Evolutionary conservation across 1,139 yeast genomes (phyloP).

Genomic region (Blastobotrys capitulatus): DNA sequence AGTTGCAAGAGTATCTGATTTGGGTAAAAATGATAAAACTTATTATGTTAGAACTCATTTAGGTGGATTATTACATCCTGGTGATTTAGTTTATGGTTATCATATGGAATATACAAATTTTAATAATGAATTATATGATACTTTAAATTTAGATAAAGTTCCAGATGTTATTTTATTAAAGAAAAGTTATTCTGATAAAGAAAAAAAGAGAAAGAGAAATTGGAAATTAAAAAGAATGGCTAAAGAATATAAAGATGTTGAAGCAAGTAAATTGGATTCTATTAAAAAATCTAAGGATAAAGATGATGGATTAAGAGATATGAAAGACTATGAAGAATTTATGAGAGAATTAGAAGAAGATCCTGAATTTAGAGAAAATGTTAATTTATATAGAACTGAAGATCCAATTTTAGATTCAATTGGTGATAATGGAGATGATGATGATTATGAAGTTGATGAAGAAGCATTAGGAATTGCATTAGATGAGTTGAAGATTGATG

Average conservation of each 20-base stretch:
- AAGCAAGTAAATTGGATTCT: slow-evolving; percentile 38
- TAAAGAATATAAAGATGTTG: slow-evolving; percentile 71
- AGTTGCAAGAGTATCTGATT: slow-evolving; percentile 80
- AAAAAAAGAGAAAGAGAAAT: slow-evolving; percentile 61
- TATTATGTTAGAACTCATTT: slow-evolving; percentile 85
- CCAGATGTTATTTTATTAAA: slow-evolving; percentile 90
- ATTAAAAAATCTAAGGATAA: slow-evolving; percentile 53
- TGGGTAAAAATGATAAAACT: slow-evolving; percentile 78
- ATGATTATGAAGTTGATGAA: slow-evolving; percentile 36
- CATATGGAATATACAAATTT: slow-evolving; percentile 77
- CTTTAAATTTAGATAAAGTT: slow-evolving; percentile 46
- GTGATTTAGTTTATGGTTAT: slow-evolving; percentile 92
- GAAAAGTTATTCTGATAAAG: slow-evolving; percentile 83
- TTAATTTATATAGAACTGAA: slow-evolving; percentile 74
- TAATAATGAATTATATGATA: slow-evolving; percentile 83
- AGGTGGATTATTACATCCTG: slow-evolving; percentile 93
- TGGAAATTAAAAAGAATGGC: slow-evolving; percentile 99
- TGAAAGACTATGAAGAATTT: slow-evolving; percentile 81
- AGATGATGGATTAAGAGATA: slow-evolving; percentile 65
- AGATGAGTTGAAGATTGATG: slow-evolving; percentile 21
- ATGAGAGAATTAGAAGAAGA: slow-evolving; percentile 90
- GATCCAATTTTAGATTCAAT: slow-evolving; percentile 26
- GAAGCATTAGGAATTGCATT: slow-evolving; percentile 25
- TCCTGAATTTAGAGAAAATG: slow-evolving; percentile 80
- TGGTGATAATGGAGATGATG: slow-evolving; percentile 26